Evolutionary conservation across 345 rosid genomes (phyloP).

Genomic region (Crucihimalaya himalaica): DNA sequence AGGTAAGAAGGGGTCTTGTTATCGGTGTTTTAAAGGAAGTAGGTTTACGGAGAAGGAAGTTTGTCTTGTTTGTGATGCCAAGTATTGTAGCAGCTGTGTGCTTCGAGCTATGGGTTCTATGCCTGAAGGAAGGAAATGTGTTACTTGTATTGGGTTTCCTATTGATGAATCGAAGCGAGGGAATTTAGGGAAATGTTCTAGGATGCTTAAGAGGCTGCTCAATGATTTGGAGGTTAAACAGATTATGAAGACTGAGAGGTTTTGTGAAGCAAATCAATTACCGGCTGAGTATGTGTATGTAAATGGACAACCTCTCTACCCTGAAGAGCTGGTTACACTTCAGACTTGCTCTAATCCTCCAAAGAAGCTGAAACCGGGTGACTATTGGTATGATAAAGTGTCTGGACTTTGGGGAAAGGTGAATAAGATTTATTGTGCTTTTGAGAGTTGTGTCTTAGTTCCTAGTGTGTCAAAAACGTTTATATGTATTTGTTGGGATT

Average conservation of each 20-base stretch:
- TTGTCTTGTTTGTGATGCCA: slow-evolving; percentile 93
- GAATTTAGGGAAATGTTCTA: slow-evolving; percentile 84
- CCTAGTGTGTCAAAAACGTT: slow-evolving; percentile 29
- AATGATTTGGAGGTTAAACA: slow-evolving; percentile 91
- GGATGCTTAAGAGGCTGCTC: slow-evolving; percentile 89
- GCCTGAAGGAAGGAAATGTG: slow-evolving; percentile 99
- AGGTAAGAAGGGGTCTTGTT: slow-evolving; percentile 91
- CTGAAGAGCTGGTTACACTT: slow-evolving; percentile 75
- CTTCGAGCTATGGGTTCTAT: slow-evolving; percentile 99
- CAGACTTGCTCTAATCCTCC: slow-evolving; percentile 87
- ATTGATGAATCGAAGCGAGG: slow-evolving; percentile 78
- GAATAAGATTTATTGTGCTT: slow-evolving; percentile 27
- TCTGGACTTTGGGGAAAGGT: slow-evolving; percentile 99
- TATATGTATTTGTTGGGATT: slow-evolving; percentile 40
- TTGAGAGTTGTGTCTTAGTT: slow-evolving; percentile 17
- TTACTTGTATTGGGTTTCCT: slow-evolving; percentile 80
- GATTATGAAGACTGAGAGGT: slow-evolving; percentile 92
- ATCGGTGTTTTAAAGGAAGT: slow-evolving; percentile 83
- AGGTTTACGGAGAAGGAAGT: slow-evolving; percentile 95
- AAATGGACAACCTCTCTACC: slow-evolving; percentile 78
- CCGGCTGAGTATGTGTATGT: slow-evolving; percentile 86
- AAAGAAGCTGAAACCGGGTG: slow-evolving; percentile 89
- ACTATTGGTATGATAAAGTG: slow-evolving; percentile 99
- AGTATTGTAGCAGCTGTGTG: slow-evolving; percentile 86
- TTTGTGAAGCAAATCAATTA: slow-evolving; percentile 88